A percentile compares a stretch with the other conserved stretches of the same genome.
phyloP scores from a whole-genome alignment of 2,329 filamentous ascomycete genomes.

The Cordyceps cicadae region DNA sequence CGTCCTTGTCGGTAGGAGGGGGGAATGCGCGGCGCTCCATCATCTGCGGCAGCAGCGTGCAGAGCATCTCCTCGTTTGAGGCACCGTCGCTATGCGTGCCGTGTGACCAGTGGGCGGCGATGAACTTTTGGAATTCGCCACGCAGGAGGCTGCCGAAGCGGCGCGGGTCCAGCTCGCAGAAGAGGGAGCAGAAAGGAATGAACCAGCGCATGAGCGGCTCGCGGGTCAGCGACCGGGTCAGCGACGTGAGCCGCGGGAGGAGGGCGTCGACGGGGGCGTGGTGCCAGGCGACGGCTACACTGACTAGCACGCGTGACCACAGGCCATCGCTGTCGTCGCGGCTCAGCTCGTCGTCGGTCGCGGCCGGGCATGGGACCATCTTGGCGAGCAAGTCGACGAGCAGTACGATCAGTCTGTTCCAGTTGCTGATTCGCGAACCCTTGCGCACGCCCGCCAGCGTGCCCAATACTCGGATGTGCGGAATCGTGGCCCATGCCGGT shows the following conservation, averaged over 20 bases:
- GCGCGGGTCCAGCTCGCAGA: constrained; percentile 63
- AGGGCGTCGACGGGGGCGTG: constrained; percentile 71
- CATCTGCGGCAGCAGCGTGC: constrained; percentile 60
- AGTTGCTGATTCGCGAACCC: constrained; percentile 64
- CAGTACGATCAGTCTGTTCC: constrained; percentile 55
- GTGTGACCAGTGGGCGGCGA: constrained; percentile 65
- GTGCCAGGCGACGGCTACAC: constrained; percentile 60
- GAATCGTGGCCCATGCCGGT: constrained; percentile 33
- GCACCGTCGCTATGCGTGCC: constrained; percentile 34
- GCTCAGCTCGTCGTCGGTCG: constrained; percentile 21
- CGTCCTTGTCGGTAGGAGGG: constrained; percentile 41
- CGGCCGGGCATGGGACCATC: constrained; percentile 36
- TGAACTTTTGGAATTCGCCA: constrained; percentile 76
- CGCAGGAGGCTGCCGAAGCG: constrained; percentile 74
- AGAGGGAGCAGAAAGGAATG: constrained; percentile 74
- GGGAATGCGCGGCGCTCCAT: constrained; percentile 48
- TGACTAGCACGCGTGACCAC: constrained; percentile 53
- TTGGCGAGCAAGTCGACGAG: constrained; percentile 44
- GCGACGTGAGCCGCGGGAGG: constrained; percentile 57
- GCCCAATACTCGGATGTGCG: constrained; percentile 55
- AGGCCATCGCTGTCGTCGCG: constrained; percentile 32
- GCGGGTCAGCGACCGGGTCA: constrained; percentile 57
- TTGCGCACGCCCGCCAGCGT: constrained; percentile 71
- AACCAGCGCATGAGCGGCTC: constrained; percentile 65
- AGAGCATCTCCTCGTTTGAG: constrained; percentile 59